Base-by-base conservation (phyloP, 1,139 yeast genomes). In the Kodamaea ohmeri region DNA sequence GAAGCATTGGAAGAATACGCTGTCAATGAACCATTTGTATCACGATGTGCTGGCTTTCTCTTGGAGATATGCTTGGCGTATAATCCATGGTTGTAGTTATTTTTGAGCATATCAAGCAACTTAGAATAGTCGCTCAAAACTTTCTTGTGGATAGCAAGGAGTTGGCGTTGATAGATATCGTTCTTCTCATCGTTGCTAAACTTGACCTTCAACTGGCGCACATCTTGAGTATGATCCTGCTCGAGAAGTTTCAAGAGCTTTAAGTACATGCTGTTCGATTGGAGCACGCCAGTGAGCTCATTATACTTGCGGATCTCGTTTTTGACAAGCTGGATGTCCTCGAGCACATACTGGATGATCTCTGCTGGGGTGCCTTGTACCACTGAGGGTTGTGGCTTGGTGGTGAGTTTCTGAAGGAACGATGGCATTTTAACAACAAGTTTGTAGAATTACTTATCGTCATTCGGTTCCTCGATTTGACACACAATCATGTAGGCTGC, bases 61-160 rank as follows among this genome's bases (percentile, higher is more conserved):
- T 42, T 39, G 12, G 45, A 40, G 3, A 49, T 37, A 15, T 46
- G 39, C 5, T 42, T 35, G 28, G 46, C 46, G 33, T 46, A 45
- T 2, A 45, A 30, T n/a, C 49, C 52, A 16, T 48, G 49, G 33
- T 46, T 47, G 36, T 56, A 51, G 41, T 55, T 56, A 37, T 56
- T 55, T 38, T 51, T 47, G 38, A 55, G 44, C 13, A 53, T 44
- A n/a, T 51, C 58, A 20, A 55, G 35, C n/a, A 59, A 43, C 32
- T 50, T 44, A 11, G 44, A 39, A 35, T 48, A 54, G 25, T 58
- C 63, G 11, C 39, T 43, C 14, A 56, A 37, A 6, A 51, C 50
- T 15, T 37, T 36, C 35, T 51, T 55, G 41, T 51, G 50, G 15
- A 48, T 29, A 14, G 41, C 39, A 7, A 55, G 42, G 15, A 56